Evolutionary conservation across 768 basidiomycete species (phyloP), one percentile per base, ranked within the genome.

Genomic region (Asterophora parasitica): DNA sequence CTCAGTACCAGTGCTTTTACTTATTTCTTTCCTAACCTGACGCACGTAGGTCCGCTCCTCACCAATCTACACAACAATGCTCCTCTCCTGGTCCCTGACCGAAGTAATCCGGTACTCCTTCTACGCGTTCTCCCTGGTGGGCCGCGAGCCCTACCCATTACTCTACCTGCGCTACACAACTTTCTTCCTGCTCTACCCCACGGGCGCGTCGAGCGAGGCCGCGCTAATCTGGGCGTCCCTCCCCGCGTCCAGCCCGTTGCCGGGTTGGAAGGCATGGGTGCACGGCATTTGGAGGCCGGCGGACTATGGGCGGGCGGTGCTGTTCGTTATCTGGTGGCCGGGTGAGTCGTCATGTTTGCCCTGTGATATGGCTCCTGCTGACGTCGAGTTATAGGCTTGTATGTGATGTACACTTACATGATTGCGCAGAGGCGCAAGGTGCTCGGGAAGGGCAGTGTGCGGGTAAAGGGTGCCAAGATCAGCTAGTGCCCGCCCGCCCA

Each of bases 71-170:
- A 79, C 89, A 5, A 83, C 85, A 42, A 95, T 97, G 92, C 78
- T 97, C 45, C 66, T 95, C 51, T 87, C 94, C 0, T 98, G 96
- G 96, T 85, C 89, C 0, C 51, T 83, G 42, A 90, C 92, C 12
- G 96, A 99, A 67, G 80, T 94, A 39, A 82, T 94, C 48, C 89
- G 96, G 26, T 98, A 98, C 68, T 62, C 80, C 7, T 95, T 85
- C 74, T 99, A 98, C 65, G 83, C 86, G 1, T 69, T 74, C 58
- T 73, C 71, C 35, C 75, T 95, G 4, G 52, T 88, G 34, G 79
- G 79, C 4, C 54, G 62, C 57, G 78, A 82, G 55, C 68, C 73
- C 8, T 65, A 75, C 16, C 27, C 65, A 12, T 76, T 90, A 35
- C 68, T 82, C 19, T 87, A 77, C 71, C 64, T 86, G 35, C 91